Evolutionary conservation across 192 early-diverging fungal species (phyloP), one percentile per base, ranked within the genome.

Genomic region (Linnemannia elongata): DNA sequence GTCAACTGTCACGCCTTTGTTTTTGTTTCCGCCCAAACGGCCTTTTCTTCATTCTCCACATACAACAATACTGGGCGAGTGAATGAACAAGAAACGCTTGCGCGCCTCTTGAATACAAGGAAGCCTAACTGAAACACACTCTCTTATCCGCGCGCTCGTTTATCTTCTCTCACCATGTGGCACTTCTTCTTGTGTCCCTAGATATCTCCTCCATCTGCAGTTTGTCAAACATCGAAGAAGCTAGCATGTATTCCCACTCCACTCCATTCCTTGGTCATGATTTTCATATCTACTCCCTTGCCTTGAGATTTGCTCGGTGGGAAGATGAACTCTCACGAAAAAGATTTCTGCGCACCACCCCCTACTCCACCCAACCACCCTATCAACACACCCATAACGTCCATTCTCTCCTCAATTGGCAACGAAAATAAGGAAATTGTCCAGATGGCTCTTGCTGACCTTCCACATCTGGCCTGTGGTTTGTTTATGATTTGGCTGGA

Each of bases 1-100:
- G 22, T 15, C 41, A 9, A 18, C 30, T 45, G 27, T 45, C 13
- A 27, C 44, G 52, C 49, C 49, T 22, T 20, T n/a, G 38, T 20
- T 35, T 15, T 35, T 18, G 41, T 33, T 35, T 39, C 55, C 22
- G 52, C 55, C 38, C 69, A 71, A 60, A 68, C 36, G 30, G 54
- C 55, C 27, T 68, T 66, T 66, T 66, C 27, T 33, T 13, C 60
- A 66, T 66, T 66, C 60, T 30, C 60, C 60, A 66, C 60, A 66
- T 15, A 66, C 24, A 33, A 52, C 6, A 17, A 52, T 20, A 6
- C 60, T 66, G 60, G 60, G 30, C 60, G 60, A 66, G 27, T 24
- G 4, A n/a, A 24, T n/a, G n/a, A 27, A 30, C n/a, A 63, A 63
- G n/a, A 63, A 30, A 63, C 57, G 57, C 57, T n/a, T 8, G n/a